Evolutionary conservation across 2,329 filamentous ascomycete genomes (phyloP), one percentile per base, ranked within the genome.

Genomic region (Trematosphaeria pertusa): DNA sequence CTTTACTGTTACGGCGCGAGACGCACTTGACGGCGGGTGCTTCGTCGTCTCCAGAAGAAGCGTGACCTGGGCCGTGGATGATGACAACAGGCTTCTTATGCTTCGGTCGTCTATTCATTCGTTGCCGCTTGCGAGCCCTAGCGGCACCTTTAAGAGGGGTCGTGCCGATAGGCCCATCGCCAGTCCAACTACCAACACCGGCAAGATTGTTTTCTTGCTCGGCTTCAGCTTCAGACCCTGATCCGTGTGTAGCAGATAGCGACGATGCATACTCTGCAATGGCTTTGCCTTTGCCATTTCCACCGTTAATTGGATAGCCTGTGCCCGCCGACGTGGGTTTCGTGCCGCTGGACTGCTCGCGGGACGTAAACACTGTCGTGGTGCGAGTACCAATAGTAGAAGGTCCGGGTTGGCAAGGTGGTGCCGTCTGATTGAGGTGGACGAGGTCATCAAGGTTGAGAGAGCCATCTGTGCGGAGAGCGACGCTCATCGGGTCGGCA

Each of bases 291-390:
- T 58, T 48, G 4, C 50, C 45, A 3, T 47, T 52, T 15, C 52
- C 31, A 2, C 36, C 39, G 19, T 47, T 21, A 5, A 44, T 22
- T 18, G 45, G 48, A 21, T 64, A 61, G 37, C 35, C 48, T 38
- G 60, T 64, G 9, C 59, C 54, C n/a, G 48, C 42, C n/a, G 62
- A 65, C 3, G 64, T 68, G n/a, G 60, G 61, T 38, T 61, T 62
- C 10, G 64, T 67, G n/a, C 39, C 22, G 32, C 46, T 54, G 3
- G 64, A 64, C 6, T 52, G 47, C 26, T 58, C 50, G 26, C 38
- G 49, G 3, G 52, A 54, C 41, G 49, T 60, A 33, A 58, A 61
- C 1, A 59, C 46, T 8, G 49, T 46, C 1, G 46, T 48, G 7
- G 48, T 51, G 2, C 50, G 47, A 2, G 52, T 52, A 12, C 45